Evolutionary conservation across 805 yeast genomes (phyloP).

Genomic region (Candida arabinofermentans): DNA sequence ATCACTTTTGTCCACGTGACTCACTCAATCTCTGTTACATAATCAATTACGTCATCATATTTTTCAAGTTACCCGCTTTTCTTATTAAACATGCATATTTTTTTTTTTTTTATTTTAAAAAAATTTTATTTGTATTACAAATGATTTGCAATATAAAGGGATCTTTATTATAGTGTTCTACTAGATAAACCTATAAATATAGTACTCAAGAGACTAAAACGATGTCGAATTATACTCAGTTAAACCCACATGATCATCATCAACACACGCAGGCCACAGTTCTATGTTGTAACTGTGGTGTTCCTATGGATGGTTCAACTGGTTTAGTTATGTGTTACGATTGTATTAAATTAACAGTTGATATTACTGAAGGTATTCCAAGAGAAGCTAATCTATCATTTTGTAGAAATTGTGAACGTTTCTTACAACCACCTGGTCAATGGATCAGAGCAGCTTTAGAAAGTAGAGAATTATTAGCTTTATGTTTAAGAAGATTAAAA

Average conservation of each 20-base stretch:
- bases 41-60: neutral
- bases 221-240: conserved; percentile 48
- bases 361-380: conserved; percentile 91
- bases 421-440: conserved; percentile 88
- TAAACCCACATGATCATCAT: conserved; percentile 32
- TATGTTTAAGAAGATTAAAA: conserved; percentile 81
- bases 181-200: neutral
- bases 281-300: conserved; percentile 97
- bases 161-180: too few relatives aligned
- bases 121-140: neutral
- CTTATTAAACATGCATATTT: neutral
- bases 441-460: conserved; percentile 92
- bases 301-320: conserved; percentile 92
- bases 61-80: neutral
- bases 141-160: conserved; percentile 1
- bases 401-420: conserved; percentile 96
- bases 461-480: conserved; percentile 86
- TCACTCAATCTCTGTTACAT: too few relatives aligned
- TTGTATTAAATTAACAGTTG: conserved; percentile 90
- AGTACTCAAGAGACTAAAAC: neutral
- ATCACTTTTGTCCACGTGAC: too few relatives aligned
- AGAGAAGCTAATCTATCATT: conserved; percentile 91
- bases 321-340: conserved; percentile 96
- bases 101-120: neutral
- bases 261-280: conserved; percentile 61